A percentile compares a stretch with the other conserved stretches of the same genome.
Evolutionary conservation across 2,329 filamentous ascomycete species (phyloP).

Genomic region (Fusarium chaquense): DNA sequence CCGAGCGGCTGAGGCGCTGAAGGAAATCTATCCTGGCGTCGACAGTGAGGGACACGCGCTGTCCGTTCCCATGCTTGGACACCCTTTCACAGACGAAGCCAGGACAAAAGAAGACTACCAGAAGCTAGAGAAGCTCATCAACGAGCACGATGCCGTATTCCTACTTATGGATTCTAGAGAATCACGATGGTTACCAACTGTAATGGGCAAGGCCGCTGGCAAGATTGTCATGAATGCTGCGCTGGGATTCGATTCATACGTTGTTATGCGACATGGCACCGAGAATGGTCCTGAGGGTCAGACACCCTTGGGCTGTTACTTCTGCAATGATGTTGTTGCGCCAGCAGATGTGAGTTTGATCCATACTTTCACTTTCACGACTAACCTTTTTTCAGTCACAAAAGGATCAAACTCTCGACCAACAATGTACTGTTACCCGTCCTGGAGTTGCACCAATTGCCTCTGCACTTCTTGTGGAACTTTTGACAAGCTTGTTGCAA

Average conservation of each 20-base stretch:
- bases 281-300: slow-evolving; percentile 67
- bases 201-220: slow-evolving; percentile 92
- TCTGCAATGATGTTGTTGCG: slow-evolving; percentile 97
- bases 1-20: slow-evolving; percentile 82
- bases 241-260: slow-evolving; percentile 94
- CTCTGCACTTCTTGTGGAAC: slow-evolving; percentile 89
- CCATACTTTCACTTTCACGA: slow-evolving; percentile 47
- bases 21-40: slow-evolving; percentile 90
- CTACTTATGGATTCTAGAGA: slow-evolving; percentile 97
- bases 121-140: slow-evolving; percentile 78
- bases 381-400: slow-evolving; percentile 72
- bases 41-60: slow-evolving; percentile 83
- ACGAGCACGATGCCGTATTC: slow-evolving; percentile 91
- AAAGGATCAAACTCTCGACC: slow-evolving; percentile 94
- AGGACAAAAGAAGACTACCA: slow-evolving; percentile 81
- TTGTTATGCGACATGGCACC: slow-evolving; percentile 95
- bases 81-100: slow-evolving; percentile 80
- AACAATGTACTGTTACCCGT: slow-evolving; percentile 97
- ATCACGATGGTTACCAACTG: slow-evolving; percentile 92
- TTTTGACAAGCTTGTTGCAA: slow-evolving; percentile 88
- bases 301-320: slow-evolving; percentile 90
- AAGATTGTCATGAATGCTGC: slow-evolving; percentile 99
- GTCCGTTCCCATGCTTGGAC: slow-evolving; percentile 94
- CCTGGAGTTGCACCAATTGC: slow-evolving; percentile 93
- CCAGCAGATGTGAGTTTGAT: slow-evolving; percentile 81